These are phyloP conservation scores for Terana coerulea DNA, from an alignment of 768 basidiomycete species.

Conservation along the genomic window DNA sequence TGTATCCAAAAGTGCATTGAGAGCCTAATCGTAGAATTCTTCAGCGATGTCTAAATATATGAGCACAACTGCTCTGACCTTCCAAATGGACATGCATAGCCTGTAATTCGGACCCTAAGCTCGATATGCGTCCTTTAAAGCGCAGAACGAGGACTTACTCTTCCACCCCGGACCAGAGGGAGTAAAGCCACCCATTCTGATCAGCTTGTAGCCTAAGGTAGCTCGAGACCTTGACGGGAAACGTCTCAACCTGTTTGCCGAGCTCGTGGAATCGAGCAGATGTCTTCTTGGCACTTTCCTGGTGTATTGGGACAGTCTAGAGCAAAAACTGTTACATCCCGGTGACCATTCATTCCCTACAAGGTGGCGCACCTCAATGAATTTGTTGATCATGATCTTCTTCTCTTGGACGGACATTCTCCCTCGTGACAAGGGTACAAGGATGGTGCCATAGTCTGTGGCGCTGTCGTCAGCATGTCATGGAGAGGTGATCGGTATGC, in stretches of 20 bases:
- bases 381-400: conserved; percentile 26
- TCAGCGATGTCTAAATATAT: neutral
- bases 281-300: conserved; percentile 19
- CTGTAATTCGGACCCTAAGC: conserved; percentile 6
- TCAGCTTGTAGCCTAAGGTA: conserved; percentile 23
- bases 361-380: conserved; percentile 19
- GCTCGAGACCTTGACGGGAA: conserved; percentile 26
- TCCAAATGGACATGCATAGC: conserved; percentile 25
- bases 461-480: neutral
- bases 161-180: conserved; percentile 22
- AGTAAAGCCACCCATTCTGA: conserved; percentile 17
- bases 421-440: conserved; percentile 23
- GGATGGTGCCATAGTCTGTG: conserved; percentile 23
- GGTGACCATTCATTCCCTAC: too few relatives aligned
- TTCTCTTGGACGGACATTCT: conserved; percentile 19
- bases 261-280: conserved; percentile 22
- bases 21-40: conserved; percentile 12
- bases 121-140: neutral
- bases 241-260: conserved; percentile 23
- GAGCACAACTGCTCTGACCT: conserved; percentile 9
- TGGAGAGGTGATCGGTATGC: too few relatives aligned
- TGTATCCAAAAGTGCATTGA: conserved; percentile 18
- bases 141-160: conserved; percentile 17
- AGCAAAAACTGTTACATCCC: too few relatives aligned
- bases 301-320: conserved; percentile 23